Percentiles rank a stretch among this genome's conserved stretches.
phyloP scores from a whole-genome alignment of 345 rosid species.

The Eucalyptus regnans region DNA sequence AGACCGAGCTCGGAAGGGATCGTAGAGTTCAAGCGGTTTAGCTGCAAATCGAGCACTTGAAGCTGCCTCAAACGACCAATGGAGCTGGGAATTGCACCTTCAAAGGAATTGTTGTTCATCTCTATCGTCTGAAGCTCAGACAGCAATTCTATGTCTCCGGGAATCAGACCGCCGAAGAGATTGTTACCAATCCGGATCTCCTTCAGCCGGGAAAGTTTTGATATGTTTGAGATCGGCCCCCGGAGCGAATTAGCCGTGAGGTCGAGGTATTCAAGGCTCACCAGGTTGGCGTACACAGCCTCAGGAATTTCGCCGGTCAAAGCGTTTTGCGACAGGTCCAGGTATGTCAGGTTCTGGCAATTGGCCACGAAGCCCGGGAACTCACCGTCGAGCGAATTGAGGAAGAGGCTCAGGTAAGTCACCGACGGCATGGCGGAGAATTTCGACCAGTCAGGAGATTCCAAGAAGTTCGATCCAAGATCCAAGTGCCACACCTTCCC shows the following conservation, averaged over 20 bases:
- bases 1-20: constrained; percentile 47
- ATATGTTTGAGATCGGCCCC: constrained; percentile 32
- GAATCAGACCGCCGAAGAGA: constrained; percentile 28
- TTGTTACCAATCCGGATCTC: constrained; percentile 17
- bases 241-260: constrained; percentile 11
- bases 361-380: constrained; percentile 37
- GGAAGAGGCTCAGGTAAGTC: constrained; percentile 28
- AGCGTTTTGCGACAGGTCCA: constrained; percentile 12
- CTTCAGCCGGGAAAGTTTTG: constrained; percentile 40
- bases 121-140: constrained; percentile 28
- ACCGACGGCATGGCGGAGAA: constrained; percentile 34
- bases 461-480: constrained; percentile 45
- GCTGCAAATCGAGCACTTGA: constrained; percentile 15
- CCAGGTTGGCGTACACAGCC: background rate
- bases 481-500: constrained; percentile 31
- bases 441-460: constrained; percentile 38
- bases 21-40: constrained; percentile 28
- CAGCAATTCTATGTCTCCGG: constrained; percentile 20
- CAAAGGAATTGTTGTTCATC: constrained; percentile 24
- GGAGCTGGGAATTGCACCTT: constrained; percentile 41
- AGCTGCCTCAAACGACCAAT: constrained; percentile 40
- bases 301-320: background rate
- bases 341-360: constrained; percentile 34
- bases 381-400: constrained; percentile 5
- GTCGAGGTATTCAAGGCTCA: background rate